A percentile compares a stretch with the other conserved stretches of the same genome.
phyloP scores from a whole-genome alignment of 2,329 filamentous ascomycete genomes.

The Trichoderma sp. region DNA sequence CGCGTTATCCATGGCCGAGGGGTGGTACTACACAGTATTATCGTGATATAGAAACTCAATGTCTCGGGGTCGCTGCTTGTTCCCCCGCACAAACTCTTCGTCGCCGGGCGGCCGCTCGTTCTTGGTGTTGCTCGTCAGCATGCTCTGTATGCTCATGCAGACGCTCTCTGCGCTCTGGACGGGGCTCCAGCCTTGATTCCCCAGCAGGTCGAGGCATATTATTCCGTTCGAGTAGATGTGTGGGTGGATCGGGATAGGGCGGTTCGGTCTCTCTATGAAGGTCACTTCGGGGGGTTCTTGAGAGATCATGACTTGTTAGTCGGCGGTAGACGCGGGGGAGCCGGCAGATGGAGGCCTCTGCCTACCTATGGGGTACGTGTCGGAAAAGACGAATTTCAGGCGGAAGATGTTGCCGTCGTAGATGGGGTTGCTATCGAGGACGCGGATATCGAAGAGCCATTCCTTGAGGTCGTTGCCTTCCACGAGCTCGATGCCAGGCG shows the following conservation, averaged over 20 bases:
- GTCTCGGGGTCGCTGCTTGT: slow-evolving; percentile 78
- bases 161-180: slow-evolving; percentile 97
- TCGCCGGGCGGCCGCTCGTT: slow-evolving; percentile 90
- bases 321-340: neutral
- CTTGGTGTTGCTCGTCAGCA: slow-evolving; percentile 93
- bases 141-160: slow-evolving; percentile 96
- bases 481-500: slow-evolving; percentile 75
- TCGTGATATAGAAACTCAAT: slow-evolving; percentile 96
- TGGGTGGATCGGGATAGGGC: slow-evolving; percentile 86
- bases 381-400: slow-evolving; percentile 82
- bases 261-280: slow-evolving; percentile 68
- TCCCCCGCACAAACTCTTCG: slow-evolving; percentile 81
- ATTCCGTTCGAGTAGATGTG: slow-evolving; percentile 99
- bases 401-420: slow-evolving; percentile 81
- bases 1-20: neutral
- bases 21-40: slow-evolving; percentile 62
- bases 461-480: slow-evolving; percentile 73
- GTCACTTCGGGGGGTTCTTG: slow-evolving; percentile 92
- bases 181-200: slow-evolving; percentile 86
- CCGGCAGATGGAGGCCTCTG: slow-evolving; percentile 2
- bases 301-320: slow-evolving; percentile 7
- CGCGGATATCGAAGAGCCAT: slow-evolving; percentile 90
- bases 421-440: slow-evolving; percentile 87
- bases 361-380: slow-evolving; percentile 85
- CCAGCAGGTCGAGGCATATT: slow-evolving; percentile 93